Conservation (phyloP, 257 asterid species). For the Solanum bulbocastanum region DNA sequence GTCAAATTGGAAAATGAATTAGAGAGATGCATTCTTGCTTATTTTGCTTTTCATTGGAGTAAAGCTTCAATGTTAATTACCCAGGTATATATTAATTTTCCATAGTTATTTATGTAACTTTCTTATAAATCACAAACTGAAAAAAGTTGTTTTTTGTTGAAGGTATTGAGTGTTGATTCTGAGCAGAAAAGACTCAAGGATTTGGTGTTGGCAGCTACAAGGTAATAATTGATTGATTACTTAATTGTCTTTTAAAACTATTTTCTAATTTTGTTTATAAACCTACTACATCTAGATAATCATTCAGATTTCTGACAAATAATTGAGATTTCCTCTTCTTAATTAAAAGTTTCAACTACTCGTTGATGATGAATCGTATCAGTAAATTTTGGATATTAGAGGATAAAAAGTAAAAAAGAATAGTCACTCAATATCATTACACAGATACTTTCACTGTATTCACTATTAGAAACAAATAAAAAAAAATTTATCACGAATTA, state of each 20-base stretch:
- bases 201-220: slow-evolving; percentile 83
- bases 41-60: slow-evolving; percentile 82
- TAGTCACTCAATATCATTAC: background rate
- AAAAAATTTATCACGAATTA: too few relatives aligned
- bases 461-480: background rate
- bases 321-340: background rate
- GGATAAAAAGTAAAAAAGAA: background rate
- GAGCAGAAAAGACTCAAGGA: slow-evolving; percentile 63
- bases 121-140: background rate
- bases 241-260: background rate
- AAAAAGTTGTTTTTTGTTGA: background rate
- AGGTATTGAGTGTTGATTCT: slow-evolving; percentile 67
- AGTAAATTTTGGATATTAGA: background rate
- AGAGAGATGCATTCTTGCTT: slow-evolving; percentile 78
- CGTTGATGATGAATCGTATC: background rate
- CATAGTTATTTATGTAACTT: too few relatives aligned
- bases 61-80: slow-evolving; percentile 48
- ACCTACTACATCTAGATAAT: background rate
- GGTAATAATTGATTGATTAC: slow-evolving; percentile 32
- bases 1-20: slow-evolving; percentile 70
- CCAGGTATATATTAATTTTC: too few relatives aligned
- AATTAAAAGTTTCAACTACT: background rate
- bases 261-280: background rate
- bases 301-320: background rate
- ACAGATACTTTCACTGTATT: background rate